Percentiles rank a stretch among this genome's conserved stretches.
phyloP scores from a whole-genome alignment of 139 green algal genomes.

The Chlorella sp. region DNA sequence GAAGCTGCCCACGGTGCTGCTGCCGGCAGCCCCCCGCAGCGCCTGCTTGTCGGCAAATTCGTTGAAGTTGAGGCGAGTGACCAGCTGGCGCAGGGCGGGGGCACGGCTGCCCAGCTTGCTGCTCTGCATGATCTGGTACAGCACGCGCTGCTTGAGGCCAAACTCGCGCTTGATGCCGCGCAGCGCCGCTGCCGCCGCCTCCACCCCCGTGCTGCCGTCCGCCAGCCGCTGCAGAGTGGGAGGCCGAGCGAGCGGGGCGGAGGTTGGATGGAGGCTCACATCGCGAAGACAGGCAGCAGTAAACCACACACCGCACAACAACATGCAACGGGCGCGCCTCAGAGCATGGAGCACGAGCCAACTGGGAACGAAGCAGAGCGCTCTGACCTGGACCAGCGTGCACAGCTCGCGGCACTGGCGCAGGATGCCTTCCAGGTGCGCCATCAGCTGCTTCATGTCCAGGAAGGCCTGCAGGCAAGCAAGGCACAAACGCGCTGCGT shows the following conservation, averaged over 20 bases:
- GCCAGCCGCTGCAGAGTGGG: neutral
- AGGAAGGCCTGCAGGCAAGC: constrained; percentile 71
- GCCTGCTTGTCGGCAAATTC: constrained; percentile 4
- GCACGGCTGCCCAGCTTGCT: constrained; percentile 61
- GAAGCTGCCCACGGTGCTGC: neutral
- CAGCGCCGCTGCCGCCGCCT: constrained; percentile 21
- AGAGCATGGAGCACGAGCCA: too few species aligned
- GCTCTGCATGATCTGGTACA: constrained; percentile 64
- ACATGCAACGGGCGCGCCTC: too few species aligned
- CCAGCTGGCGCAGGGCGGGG: constrained; percentile 80
- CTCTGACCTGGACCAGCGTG: constrained; percentile 42
- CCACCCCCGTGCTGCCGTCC: neutral
- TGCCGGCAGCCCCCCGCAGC: neutral
- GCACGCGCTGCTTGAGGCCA: constrained; percentile 14
- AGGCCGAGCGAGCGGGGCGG: neutral
- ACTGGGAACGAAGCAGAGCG: too few species aligned
- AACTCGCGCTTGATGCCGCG: constrained; percentile 8
- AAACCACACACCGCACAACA: neutral
- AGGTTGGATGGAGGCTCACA: neutral
- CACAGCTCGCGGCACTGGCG: constrained; percentile 52
- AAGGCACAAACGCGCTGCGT: neutral
- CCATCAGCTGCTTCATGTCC: constrained; percentile 51
- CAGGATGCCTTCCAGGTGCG: constrained; percentile 69
- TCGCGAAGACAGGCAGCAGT: neutral
- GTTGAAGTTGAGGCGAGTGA: constrained; percentile 78